Percentiles rank a stretch among this genome's conserved stretches.
Conservation (phyloP, 768 basidiomycete species). For the Goffeauzyma gilvescens region DNA sequence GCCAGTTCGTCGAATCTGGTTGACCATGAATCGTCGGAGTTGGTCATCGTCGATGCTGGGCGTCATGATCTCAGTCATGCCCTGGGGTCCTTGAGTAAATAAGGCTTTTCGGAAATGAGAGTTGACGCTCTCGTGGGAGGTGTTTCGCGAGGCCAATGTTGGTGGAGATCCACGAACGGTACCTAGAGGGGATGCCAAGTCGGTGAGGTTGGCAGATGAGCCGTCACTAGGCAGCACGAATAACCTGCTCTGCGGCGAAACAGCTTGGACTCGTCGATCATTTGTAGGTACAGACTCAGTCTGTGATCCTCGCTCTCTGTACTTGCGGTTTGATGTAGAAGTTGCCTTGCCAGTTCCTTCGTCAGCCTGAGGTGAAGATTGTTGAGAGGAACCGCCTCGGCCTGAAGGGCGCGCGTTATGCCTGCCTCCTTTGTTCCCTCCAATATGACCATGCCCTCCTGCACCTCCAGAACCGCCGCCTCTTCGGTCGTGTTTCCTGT, state of each 20-base stretch:
- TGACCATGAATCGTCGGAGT: too few relatives aligned
- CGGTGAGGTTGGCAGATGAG: background rate
- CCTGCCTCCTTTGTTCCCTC: background rate
- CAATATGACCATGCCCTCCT: background rate
- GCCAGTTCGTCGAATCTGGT: too few relatives aligned
- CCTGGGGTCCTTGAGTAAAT: too few relatives aligned
- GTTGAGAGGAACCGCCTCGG: background rate
- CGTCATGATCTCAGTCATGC: too few relatives aligned
- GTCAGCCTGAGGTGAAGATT: too few relatives aligned
- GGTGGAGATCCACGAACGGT: background rate
- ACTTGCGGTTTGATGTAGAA: background rate
- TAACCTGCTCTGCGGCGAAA: too few relatives aligned
- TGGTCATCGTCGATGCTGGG: too few relatives aligned
- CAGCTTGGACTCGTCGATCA: constrained; percentile 1
- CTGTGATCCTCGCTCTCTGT: constrained; percentile 3
- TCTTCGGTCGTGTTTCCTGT: too few relatives aligned
- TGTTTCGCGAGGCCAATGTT: background rate
- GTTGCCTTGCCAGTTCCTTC: background rate
- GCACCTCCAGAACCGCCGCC: background rate
- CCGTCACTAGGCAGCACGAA: background rate
- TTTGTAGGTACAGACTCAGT: constrained; percentile 6
- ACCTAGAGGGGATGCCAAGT: background rate
- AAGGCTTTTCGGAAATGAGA: background rate
- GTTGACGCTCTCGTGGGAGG: background rate
- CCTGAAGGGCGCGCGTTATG: background rate